A percentile compares a stretch with the other conserved stretches of the same genome.
Evolutionary conservation across 176 grass and related monocot species (phyloP).

Genomic region (bread wheat (Triticum aestivum)): IWGSC_CS_RefSeq_v2.1 NC_057814.1:184514245-184514744

Average conservation of each 20-base stretch:
- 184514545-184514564: neutral
- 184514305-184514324: too few relatives aligned
- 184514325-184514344: too few relatives aligned
- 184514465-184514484: neutral
- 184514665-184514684: neutral
- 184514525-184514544: neutral
- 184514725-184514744: neutral
- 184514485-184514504: neutral
- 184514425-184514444: neutral
- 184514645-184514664: neutral
- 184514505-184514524: neutral
- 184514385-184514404: too few relatives aligned
- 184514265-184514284: too few relatives aligned
- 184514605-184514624: neutral
- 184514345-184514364: too few relatives aligned
- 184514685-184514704: neutral
- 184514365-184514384: too few relatives aligned
- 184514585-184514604: neutral
- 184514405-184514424: too few relatives aligned
- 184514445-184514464: neutral
- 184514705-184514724: neutral
- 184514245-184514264: too few relatives aligned
- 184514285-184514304: too few relatives aligned
- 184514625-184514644: neutral
- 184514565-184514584: neutral